Evolutionary conservation across 768 basidiomycete genomes (phyloP).

Genomic region (Auricularia heimuer): DNA sequence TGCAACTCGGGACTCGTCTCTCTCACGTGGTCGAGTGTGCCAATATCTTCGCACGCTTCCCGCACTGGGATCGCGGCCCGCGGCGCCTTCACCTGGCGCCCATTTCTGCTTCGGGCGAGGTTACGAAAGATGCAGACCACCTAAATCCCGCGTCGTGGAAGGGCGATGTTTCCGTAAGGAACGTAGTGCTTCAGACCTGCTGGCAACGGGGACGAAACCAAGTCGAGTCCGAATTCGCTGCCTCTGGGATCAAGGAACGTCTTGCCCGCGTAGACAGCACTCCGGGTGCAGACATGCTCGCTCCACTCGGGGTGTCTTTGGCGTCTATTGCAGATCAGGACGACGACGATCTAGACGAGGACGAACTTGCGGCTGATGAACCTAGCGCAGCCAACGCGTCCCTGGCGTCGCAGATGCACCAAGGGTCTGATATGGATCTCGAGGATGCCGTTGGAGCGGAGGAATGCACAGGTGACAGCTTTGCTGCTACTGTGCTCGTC

Average conservation of each 20-base stretch:
- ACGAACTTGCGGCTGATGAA: too few relatives aligned
- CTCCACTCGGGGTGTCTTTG: neutral
- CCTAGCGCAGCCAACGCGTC: too few relatives aligned
- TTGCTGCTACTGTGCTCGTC: neutral
- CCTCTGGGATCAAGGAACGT: neutral
- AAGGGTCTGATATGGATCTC: neutral
- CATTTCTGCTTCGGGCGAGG: neutral
- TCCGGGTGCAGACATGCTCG: neutral
- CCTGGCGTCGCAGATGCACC: neutral
- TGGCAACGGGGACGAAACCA: neutral
- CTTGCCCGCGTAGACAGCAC: neutral
- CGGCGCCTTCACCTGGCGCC: slow-evolving; percentile 15
- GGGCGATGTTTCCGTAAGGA: slow-evolving; percentile 20
- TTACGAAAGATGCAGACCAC: slow-evolving; percentile 22
- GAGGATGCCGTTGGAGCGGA: neutral
- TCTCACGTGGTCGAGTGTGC: slow-evolving; percentile 23
- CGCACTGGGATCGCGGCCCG: slow-evolving; percentile 30
- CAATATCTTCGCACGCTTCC: slow-evolving; percentile 27
- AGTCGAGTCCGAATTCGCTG: neutral
- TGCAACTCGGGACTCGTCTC: slow-evolving; percentile 19
- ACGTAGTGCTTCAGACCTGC: slow-evolving; percentile 17
- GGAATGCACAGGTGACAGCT: neutral
- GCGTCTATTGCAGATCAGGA: neutral
- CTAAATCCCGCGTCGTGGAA: slow-evolving; percentile 26
- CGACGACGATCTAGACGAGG: neutral